Percentiles rank a stretch among this genome's conserved stretches.
These are phyloP conservation scores for Odontarrhena argentea DNA, from an alignment of 345 rosid genomes.

Conservation along the genomic window DNA sequence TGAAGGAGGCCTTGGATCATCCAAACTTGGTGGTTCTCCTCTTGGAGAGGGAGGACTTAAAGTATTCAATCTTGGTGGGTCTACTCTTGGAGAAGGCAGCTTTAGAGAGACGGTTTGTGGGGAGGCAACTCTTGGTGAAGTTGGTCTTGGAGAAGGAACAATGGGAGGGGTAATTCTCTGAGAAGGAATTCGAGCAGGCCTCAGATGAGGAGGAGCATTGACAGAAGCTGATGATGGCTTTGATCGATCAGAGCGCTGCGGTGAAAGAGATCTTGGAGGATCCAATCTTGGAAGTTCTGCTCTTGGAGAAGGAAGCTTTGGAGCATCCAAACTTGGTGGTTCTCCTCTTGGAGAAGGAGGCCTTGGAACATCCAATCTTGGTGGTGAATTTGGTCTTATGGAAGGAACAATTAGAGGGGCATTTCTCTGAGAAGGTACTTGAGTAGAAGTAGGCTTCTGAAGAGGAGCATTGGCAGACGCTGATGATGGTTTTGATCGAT, in stretches of 20 bases:
- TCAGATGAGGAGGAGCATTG: constrained; percentile 45
- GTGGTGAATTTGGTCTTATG: constrained; percentile 52
- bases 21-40: constrained; percentile 48
- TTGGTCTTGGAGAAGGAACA: constrained; percentile 47
- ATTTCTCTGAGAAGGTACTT: constrained; percentile 44
- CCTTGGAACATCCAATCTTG: constrained; percentile 54
- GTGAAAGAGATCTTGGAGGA: constrained; percentile 45
- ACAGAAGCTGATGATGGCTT: constrained; percentile 35
- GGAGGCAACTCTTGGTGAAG: constrained; percentile 59
- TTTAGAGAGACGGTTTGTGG: constrained; percentile 45
- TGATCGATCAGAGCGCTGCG: constrained; percentile 43
- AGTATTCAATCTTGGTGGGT: constrained; percentile 53
- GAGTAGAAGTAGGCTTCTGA: constrained; percentile 37
- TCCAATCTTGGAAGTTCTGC: constrained; percentile 23
- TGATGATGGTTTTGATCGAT: constrained; percentile 31
- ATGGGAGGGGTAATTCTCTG: constrained; percentile 52
- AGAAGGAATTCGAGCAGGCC: constrained; percentile 39
- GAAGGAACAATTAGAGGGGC: constrained; percentile 54
- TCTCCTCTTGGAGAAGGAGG: constrained; percentile 59
- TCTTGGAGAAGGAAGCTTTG: constrained; percentile 21
- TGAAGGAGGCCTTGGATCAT: constrained; percentile 21
- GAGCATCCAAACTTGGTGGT: constrained; percentile 42
- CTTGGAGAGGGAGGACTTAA: constrained; percentile 61
- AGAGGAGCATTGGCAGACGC: constrained; percentile 46
- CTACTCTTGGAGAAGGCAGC: constrained; percentile 47